Percentiles rank a stretch among this genome's conserved stretches.
phyloP scores from a whole-genome alignment of 257 asterid species.

The Knoxia roxburghii region DNA sequence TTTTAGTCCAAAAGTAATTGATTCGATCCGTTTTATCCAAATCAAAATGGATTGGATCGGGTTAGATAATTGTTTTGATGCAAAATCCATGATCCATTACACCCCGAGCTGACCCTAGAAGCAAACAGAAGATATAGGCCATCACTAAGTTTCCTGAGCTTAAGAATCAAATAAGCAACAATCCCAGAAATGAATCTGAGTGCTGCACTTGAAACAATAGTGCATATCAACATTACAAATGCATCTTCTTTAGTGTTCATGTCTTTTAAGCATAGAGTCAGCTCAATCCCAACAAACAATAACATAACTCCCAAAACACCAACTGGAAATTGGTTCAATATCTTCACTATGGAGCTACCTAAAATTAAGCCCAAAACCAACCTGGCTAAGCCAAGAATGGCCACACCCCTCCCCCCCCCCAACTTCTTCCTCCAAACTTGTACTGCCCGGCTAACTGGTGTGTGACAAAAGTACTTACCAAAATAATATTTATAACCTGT shows the following conservation, averaged over 20 bases:
- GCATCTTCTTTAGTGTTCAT: slow-evolving; percentile 53
- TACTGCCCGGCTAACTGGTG: slow-evolving; percentile 86
- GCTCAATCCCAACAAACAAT: slow-evolving; percentile 71
- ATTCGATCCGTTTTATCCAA: no score
- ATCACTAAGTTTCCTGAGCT: slow-evolving; percentile 35
- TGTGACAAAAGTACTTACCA: no score
- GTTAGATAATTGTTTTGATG: no score
- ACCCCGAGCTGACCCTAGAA: slow-evolving; percentile 18
- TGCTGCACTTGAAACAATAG: slow-evolving; percentile 73
- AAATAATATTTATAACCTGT: no score
- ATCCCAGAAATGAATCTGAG: slow-evolving; percentile 66
- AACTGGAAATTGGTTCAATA: slow-evolving; percentile 57
- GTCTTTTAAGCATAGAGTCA: slow-evolving; percentile 57
- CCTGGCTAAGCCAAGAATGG: slow-evolving; percentile 63
- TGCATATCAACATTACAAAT: slow-evolving; percentile 59
- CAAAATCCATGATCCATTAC: no score
- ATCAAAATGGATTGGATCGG: no score
- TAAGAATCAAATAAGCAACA: slow-evolving; percentile 48
- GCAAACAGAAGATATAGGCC: slow-evolving; percentile 29
- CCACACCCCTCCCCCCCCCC: slow-evolving; percentile 76
- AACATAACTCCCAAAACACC: slow-evolving; percentile 62
- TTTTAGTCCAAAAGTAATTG: no score
- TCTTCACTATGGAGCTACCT: slow-evolving; percentile 59
- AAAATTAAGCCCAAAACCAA: slow-evolving; percentile 50
- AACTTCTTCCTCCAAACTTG: slow-evolving; percentile 76